Base-by-base conservation (phyloP, 352 stramenopile genomes). In the Globisporangium mamillatum region DNA sequence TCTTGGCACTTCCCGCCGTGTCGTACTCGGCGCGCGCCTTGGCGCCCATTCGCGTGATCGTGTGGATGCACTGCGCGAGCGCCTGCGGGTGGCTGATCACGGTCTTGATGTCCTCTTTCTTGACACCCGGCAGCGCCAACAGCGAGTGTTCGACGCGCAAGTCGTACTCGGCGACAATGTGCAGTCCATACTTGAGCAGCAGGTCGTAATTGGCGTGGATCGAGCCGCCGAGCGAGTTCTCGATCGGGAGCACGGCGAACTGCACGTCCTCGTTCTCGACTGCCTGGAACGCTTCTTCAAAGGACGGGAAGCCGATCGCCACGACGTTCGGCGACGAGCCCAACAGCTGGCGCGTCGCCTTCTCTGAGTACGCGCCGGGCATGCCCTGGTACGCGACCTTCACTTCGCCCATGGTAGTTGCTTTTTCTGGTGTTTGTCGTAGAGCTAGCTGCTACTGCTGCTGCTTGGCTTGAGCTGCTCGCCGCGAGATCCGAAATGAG, bases 341-440 rank as follows among this genome's bases (percentile, higher is more conserved):
- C 12, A 99, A 76, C 4, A 99, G 79, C 77, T 99, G 93, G 18
- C 94, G 82, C 52, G 97, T 92, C 12, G 96, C 94, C 76, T 99
- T 98, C 87, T 99, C 96, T 22, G 94, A 98, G 83, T 99, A 99
- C 1, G 96, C 97, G 29, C 97, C 97, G 29, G 96, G 90, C 76
- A 98, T 95, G 59, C 97, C 97, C 81, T 99, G 96, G 78, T 98
- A 99, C 67, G 93, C 89, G 32, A 99, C 84, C 81, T 94, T 93
- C 62, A 98, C 84, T 65, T 83, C 80, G 54, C 66, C 69, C 34
- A 69, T 74, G 56, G 79, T 79, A 22, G 41, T 64, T 38, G 18
- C 16, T n/a, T 32, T 32, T 32, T 53, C 27, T 36, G 8, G 22
- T 46, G 36, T 4, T n/a, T 12, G 24, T 16, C 3, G 20, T 16